These are phyloP conservation scores for Cryptococcus hybrid DNA, from an alignment of 1,284 basidiomycete genomes.

Conservation along the genomic window DNA sequence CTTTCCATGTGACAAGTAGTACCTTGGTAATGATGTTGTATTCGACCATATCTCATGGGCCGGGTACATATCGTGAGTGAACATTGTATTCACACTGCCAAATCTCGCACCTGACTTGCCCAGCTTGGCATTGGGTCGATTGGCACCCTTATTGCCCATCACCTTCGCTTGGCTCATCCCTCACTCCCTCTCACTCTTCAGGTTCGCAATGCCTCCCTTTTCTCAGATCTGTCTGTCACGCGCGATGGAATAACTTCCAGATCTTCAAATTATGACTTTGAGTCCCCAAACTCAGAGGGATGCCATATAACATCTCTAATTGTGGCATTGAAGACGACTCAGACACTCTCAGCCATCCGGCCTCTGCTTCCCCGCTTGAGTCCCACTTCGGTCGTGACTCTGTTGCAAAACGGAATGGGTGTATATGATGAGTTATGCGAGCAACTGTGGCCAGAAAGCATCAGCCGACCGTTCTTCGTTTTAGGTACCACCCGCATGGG, in stretches of 20 bases:
- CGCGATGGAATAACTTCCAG: conserved; percentile 9
- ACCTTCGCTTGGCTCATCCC: conserved; percentile 61
- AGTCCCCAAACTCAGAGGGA: background rate
- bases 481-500: conserved; percentile 82
- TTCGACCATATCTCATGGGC: background rate
- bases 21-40: background rate
- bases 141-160: conserved; percentile 74
- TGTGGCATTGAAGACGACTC: conserved; percentile 75
- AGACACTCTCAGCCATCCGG: conserved; percentile 61
- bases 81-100: background rate
- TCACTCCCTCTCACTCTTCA: conserved; percentile 66
- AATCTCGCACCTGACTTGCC: background rate
- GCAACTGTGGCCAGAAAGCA: conserved; percentile 69
- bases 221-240: conserved; percentile 8
- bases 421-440: conserved; percentile 75
- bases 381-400: conserved; percentile 72
- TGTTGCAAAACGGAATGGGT: conserved; percentile 90
- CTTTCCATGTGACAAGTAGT: background rate
- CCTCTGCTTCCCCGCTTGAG: conserved; percentile 66
- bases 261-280: conserved; percentile 26
- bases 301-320: conserved; percentile 66
- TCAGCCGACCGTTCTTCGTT: conserved; percentile 77
- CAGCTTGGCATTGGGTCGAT: conserved; percentile 71
- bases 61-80: conserved; percentile 9
- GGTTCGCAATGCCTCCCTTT: conserved; percentile 51